Conservation (phyloP, 2,329 filamentous ascomycete species). For the Colletotrichum sublineola region DNA sequence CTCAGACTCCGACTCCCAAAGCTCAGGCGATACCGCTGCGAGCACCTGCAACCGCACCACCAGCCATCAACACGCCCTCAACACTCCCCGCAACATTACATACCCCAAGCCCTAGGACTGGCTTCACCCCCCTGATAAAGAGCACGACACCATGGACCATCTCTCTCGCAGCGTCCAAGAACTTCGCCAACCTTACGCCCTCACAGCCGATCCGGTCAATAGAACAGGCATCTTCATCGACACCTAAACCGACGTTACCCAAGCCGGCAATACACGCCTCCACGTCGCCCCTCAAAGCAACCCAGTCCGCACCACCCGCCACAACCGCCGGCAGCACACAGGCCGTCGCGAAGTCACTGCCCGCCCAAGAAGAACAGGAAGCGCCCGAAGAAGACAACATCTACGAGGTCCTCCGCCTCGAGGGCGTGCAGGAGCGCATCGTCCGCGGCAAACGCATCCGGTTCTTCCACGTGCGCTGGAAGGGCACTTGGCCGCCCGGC, state of each 20-base stretch:
- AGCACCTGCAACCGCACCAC: conserved; percentile 13
- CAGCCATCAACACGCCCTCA: not conserved
- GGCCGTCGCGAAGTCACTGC: conserved; percentile 7
- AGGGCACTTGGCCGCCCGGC: conserved; percentile 67
- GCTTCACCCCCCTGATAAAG: conserved; percentile 29
- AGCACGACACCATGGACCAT: conserved; percentile 16
- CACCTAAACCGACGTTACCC: not conserved
- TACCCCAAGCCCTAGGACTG: not conserved
- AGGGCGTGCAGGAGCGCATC: conserved; percentile 56
- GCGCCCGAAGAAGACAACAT: conserved; percentile 42
- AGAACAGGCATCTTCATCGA: not conserved
- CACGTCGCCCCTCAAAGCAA: not conserved
- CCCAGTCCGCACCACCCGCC: not conserved
- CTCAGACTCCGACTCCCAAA: conserved; percentile 8
- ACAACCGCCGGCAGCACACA: conserved; percentile 4
- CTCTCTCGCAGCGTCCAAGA: not conserved
- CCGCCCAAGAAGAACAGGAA: conserved; percentile 36
- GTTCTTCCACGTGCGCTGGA: conserved; percentile 68
- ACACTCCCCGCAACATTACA: not conserved
- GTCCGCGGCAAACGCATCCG: conserved; percentile 54
- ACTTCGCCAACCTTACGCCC: not conserved
- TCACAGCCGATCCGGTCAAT: conserved; percentile 4
- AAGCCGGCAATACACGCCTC: not conserved
- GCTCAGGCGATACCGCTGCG: not conserved
- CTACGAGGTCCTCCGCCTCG: conserved; percentile 61